Percentiles rank a stretch among this genome's conserved stretches.
phyloP scores from a whole-genome alignment of 345 rosid species.

The Brassica napus region Da-Ae NC_063434.1:10563501-10564000 shows the following conservation, averaged over 20 bases:
- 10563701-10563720: constrained; percentile 2
- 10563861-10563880: neutral
- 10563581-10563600: constrained; percentile 19
- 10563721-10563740: neutral
- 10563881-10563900: neutral
- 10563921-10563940: neutral
- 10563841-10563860: neutral
- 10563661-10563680: constrained; percentile 22
- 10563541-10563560: constrained; percentile 7
- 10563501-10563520: constrained; percentile 24
- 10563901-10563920: too few relatives aligned
- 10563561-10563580: constrained; percentile 7
- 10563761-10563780: constrained; percentile 7
- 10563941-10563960: neutral
- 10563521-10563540: constrained; percentile 35
- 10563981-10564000: neutral
- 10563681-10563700: neutral
- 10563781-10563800: neutral
- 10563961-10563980: neutral
- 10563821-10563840: neutral
- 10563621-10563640: constrained; percentile 28
- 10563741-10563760: constrained; percentile 4
- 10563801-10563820: neutral
- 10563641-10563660: constrained; percentile 16
- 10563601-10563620: constrained; percentile 18